Conservation (phyloP, 495 filamentous ascomycete genomes). For the Darksidea phi region DNA sequence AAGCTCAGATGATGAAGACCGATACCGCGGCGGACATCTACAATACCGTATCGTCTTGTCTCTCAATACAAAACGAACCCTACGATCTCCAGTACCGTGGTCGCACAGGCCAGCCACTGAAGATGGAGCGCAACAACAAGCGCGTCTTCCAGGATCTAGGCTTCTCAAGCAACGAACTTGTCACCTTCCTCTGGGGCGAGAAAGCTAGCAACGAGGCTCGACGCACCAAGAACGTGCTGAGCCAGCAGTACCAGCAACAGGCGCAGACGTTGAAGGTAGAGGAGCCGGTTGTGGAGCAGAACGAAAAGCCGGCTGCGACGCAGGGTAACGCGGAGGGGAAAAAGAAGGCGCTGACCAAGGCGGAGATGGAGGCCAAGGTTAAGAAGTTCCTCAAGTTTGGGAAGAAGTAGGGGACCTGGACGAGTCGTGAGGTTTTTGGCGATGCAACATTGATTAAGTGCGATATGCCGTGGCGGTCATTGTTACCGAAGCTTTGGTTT, state of each 20-base stretch:
- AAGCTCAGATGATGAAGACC: conserved; percentile 59
- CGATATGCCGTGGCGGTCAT: too few relatives aligned
- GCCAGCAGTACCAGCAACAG: conserved; percentile 60
- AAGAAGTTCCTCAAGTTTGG: conserved; percentile 44
- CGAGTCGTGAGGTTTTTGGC: not conserved
- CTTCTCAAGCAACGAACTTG: conserved; percentile 64
- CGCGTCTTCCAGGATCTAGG: conserved; percentile 71
- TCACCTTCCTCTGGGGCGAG: conserved; percentile 78
- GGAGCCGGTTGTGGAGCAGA: conserved; percentile 37
- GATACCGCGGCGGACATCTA: conserved; percentile 69
- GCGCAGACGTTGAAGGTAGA: conserved; percentile 67
- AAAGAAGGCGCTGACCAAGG: conserved; percentile 37
- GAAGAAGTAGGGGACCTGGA: conserved; percentile 9
- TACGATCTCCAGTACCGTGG: conserved; percentile 55
- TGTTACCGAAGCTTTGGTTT: not conserved
- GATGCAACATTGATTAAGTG: too few relatives aligned
- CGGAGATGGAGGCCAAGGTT: conserved; percentile 49
- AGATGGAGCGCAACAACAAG: conserved; percentile 46
- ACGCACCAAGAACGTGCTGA: conserved; percentile 54
- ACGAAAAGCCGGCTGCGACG: conserved; percentile 32
- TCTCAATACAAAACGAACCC: conserved; percentile 48
- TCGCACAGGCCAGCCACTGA: conserved; percentile 29
- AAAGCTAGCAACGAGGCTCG: conserved; percentile 49
- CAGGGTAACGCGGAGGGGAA: conserved; percentile 48
- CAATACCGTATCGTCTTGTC: conserved; percentile 57